A percentile compares a stretch with the other conserved stretches of the same genome.
Evolutionary conservation across 139 green algal species (phyloP).

Genomic region (Astrephomene gubernaculifera): DNA sequence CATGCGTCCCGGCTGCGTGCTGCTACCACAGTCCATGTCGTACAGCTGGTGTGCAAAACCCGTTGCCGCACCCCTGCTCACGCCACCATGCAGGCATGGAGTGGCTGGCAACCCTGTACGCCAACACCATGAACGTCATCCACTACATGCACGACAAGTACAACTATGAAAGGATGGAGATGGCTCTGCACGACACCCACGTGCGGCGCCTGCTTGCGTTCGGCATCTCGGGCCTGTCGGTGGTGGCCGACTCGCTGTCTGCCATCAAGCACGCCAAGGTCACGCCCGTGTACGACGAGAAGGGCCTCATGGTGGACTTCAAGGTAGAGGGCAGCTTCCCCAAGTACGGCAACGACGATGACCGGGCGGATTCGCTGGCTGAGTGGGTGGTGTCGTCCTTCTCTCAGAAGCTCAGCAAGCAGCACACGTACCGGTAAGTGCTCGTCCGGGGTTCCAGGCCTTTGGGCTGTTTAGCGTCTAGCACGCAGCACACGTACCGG

Average conservation of each 20-base stretch:
- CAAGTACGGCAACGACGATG: conserved; percentile 85
- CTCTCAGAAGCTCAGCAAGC: conserved; percentile 62
- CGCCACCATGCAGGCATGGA: conserved; percentile 62
- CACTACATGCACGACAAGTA: conserved; percentile 80
- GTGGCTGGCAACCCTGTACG: conserved; percentile 78
- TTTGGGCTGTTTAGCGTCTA: no score
- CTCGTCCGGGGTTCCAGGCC: background rate
- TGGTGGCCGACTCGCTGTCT: conserved; percentile 78
- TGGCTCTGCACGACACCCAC: conserved; percentile 84
- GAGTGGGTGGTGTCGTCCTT: conserved; percentile 64
- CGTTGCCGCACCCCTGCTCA: no score
- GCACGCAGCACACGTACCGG: no score
- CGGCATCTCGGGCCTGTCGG: conserved; percentile 76
- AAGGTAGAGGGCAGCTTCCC: conserved; percentile 65
- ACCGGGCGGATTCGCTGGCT: conserved; percentile 73
- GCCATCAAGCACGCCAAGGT: conserved; percentile 86
- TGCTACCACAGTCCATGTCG: no score
- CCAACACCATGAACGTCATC: conserved; percentile 85
- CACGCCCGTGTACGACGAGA: conserved; percentile 59
- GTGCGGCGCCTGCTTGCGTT: conserved; percentile 76
- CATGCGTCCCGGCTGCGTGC: background rate
- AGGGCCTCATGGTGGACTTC: conserved; percentile 70
- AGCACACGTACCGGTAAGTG: conserved; percentile 72
- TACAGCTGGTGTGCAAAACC: no score
- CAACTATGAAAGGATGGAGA: conserved; percentile 80